Evolutionary conservation across 2,329 filamentous ascomycete genomes (phyloP), one percentile per base, ranked within the genome.

Genomic region (Aureobasidium zeae): DNA sequence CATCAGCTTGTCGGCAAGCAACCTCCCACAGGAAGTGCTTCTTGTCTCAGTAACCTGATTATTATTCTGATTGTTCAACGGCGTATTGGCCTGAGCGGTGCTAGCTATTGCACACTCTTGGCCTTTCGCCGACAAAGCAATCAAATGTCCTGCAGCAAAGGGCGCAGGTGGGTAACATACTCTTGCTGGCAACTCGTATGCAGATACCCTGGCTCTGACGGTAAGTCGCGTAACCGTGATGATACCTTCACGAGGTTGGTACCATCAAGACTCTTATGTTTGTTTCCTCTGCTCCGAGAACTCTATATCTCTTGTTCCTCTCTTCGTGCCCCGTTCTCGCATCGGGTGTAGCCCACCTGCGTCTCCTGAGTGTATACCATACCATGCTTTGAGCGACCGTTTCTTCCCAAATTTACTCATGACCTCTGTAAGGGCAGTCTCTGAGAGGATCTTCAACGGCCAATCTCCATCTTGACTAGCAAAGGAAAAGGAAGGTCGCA

Each of bases 311-410:
- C 39, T 30, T 20, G 4, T 20, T n/a, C 10, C 15, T 30, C 30
- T 43, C 39, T 28, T 21, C 19, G n/a, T 22, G 6, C 26, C 19
- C 36, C 36, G 36, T 39, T 39, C 21, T 26, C 26, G 37, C 37
- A 20, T 17, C 37, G 19, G 28, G 29, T 19, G 37, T 25, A 6
- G 20, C 7, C 28, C 19, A 30, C 12, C 12, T 15, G 20, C 26
- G 19, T 24, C 20, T 16, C 6, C 37, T 25, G 37, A 30, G 13
- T n/a, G 24, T 31, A 26, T 41, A 41, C 37, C 37, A 41, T 31
- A 32, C 37, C 32, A 24, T 43, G 9, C 39, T 41, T 28, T 28
- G 39, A 43, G 30, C 39, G 39, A 43, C 39, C 39, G 39, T 43
- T 43, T 13, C 15, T 15, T 11, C 39, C 39, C 33, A 43, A 33